Evolutionary conservation across 2,329 filamentous ascomycete genomes (phyloP).

Genomic region (Epichloe bromicola): DNA sequence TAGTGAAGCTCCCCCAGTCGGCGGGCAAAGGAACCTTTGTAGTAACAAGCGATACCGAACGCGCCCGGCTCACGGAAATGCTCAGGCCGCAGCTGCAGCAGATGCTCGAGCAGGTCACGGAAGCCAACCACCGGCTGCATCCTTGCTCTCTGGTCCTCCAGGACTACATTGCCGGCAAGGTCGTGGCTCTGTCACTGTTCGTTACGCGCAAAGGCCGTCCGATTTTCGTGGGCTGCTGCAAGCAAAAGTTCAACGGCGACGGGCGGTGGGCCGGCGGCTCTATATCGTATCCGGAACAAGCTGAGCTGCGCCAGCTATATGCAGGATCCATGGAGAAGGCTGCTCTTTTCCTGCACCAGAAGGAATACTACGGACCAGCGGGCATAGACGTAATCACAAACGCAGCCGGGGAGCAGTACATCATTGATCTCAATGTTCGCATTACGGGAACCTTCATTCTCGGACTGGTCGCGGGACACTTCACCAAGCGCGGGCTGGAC

Average conservation of each 20-base stretch:
- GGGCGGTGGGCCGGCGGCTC: no score
- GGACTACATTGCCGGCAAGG: constrained; percentile 1
- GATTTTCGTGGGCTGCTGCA: no score
- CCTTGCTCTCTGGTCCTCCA: constrained; percentile 3
- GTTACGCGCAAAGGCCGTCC: no score
- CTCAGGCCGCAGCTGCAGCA: no score
- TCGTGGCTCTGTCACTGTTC: not conserved
- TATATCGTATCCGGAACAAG: no score
- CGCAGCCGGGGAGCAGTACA: not conserved
- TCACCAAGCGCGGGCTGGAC: constrained; percentile 1
- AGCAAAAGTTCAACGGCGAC: no score
- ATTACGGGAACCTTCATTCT: constrained; percentile 1
- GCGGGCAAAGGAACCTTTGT: no score
- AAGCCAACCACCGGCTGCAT: not conserved
- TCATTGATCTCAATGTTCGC: constrained; percentile 5
- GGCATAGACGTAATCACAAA: constrained; percentile 4
- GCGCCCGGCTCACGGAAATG: no score
- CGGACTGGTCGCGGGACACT: constrained; percentile 3
- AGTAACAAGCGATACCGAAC: no score
- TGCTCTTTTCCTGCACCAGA: not conserved
- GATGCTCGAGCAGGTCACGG: not conserved
- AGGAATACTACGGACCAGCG: constrained; percentile 3
- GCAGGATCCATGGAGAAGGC: no score
- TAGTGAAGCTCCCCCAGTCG: no score
- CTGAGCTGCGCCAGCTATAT: no score